Percentiles rank a stretch among this genome's conserved stretches.
phyloP scores from a whole-genome alignment of 192 early-diverging fungal species.

The Haplosporangium gracile region DNA sequence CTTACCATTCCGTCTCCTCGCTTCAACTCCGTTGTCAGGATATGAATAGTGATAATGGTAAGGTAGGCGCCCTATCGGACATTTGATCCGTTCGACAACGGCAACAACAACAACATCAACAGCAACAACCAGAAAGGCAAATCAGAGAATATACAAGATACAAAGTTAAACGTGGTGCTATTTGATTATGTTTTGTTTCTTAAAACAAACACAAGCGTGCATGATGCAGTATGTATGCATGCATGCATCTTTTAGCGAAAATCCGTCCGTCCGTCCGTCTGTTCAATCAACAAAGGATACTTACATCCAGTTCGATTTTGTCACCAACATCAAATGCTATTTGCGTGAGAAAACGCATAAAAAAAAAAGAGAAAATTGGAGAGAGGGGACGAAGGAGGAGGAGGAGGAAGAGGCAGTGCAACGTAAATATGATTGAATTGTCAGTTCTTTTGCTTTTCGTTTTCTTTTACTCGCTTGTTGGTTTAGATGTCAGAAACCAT shows the following conservation, averaged over 20 bases:
- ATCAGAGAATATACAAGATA: background rate
- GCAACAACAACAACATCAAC: background rate
- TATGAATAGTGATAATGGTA: conserved; percentile 37
- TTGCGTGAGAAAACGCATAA: background rate
- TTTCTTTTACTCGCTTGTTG: too few species aligned
- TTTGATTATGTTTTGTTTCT: background rate
- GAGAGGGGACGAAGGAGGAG: background rate
- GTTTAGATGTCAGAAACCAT: too few species aligned
- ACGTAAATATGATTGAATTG: background rate
- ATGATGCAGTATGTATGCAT: background rate
- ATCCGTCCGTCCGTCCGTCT: too few species aligned
- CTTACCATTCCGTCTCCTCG: conserved; percentile 47
- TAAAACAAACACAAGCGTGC: background rate
- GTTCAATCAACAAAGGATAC: background rate
- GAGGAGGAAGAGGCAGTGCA: background rate
- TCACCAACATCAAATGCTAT: conserved; percentile 49
- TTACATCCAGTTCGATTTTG: conserved; percentile 34
- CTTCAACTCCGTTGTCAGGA: conserved; percentile 45
- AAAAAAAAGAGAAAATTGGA: too few species aligned
- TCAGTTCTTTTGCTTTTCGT: background rate
- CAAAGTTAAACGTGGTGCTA: background rate
- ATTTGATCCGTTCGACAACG: background rate
- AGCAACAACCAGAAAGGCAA: background rate
- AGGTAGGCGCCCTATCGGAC: conserved; percentile 23
- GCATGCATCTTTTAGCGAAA: too few species aligned